A percentile compares a stretch with the other conserved stretches of the same genome.
Evolutionary conservation across 345 rosid genomes (phyloP).

Genomic region (Syzygium aqueum): DNA sequence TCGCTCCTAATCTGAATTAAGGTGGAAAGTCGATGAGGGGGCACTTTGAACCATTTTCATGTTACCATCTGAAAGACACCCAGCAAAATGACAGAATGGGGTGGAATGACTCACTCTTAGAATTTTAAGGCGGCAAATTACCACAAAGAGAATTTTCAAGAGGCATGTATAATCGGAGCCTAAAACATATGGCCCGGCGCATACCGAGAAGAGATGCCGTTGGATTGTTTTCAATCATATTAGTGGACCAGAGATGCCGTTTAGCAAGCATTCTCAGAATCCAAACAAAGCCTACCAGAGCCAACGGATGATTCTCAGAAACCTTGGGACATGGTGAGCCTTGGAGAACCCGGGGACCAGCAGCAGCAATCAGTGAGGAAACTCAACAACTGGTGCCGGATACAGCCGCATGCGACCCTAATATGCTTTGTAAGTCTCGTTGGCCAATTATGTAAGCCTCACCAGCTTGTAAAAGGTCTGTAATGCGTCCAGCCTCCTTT

Average conservation of each 20-base stretch:
- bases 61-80: background rate
- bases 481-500: background rate
- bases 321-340: background rate
- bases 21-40: no score
- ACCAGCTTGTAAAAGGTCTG: background rate
- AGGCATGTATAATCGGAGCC: background rate
- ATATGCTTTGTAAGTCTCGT: background rate
- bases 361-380: background rate
- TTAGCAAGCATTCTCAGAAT: background rate
- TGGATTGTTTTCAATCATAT: background rate
- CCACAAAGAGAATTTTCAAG: background rate
- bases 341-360: background rate
- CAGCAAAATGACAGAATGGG: no score
- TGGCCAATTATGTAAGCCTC: background rate
- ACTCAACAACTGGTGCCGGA: accelerated
- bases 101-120: no score
- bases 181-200: background rate
- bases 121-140: background rate
- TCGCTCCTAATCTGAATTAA: no score
- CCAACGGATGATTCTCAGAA: background rate
- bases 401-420: background rate
- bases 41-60: background rate
- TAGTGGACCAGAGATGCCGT: background rate
- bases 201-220: background rate
- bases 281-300: background rate